Conservation (phyloP, 495 filamentous ascomycete species). For the Viridothelium virens region DNA sequence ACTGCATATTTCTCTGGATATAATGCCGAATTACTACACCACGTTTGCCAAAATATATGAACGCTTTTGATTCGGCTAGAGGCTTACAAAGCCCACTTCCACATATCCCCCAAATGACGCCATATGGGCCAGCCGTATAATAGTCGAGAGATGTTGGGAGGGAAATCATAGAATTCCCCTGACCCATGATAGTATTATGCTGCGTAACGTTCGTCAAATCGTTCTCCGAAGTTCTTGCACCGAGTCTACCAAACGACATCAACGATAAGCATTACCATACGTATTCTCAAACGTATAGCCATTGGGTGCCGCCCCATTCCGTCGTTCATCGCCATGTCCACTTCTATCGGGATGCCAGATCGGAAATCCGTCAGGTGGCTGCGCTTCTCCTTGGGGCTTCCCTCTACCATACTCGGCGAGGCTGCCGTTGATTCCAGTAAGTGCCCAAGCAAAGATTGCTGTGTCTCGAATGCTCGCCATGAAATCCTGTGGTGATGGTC, state of each 20-base stretch:
- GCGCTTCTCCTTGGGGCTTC: constrained; percentile 51
- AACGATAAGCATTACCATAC: neutral
- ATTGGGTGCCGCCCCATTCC: constrained; percentile 4
- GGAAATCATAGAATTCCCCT: neutral
- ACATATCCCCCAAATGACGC: neutral
- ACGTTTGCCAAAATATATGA: neutral
- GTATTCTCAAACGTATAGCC: constrained; percentile 6
- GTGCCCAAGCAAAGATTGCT: constrained; percentile 74
- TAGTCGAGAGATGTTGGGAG: neutral
- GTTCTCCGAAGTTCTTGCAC: neutral
- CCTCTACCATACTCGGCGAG: constrained; percentile 57
- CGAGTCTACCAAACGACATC: neutral
- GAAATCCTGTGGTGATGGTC: constrained; percentile 45
- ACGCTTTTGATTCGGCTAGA: neutral
- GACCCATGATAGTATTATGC: too few relatives aligned
- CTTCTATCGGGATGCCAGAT: constrained; percentile 36
- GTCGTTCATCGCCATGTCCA: constrained; percentile 5
- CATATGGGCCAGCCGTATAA: neutral
- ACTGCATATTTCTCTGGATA: neutral
- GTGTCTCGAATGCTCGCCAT: constrained; percentile 78
- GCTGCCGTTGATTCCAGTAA: constrained; percentile 73
- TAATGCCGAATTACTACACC: neutral
- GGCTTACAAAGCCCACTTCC: neutral
- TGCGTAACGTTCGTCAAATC: constrained; percentile 4
- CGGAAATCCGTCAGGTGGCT: constrained; percentile 50